These are phyloP conservation scores for Phaeotremella skinneri DNA, from an alignment of 768 basidiomycete species.

Conservation along the genomic window DNA sequence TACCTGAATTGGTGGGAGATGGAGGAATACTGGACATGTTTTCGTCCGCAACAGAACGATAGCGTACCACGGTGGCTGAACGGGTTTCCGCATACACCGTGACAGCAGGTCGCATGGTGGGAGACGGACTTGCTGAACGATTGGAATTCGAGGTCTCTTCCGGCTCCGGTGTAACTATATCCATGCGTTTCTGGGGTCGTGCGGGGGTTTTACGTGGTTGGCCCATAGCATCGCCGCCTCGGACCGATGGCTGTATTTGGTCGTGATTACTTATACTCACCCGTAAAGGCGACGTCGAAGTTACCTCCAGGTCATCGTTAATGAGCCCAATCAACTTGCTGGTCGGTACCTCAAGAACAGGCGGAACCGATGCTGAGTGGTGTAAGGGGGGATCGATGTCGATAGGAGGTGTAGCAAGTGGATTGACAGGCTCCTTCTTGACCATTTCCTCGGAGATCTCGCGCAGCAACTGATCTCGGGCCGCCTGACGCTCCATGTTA, in stretches of 20 bases:
- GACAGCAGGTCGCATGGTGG: no score
- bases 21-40: background rate
- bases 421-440: conserved; percentile 17
- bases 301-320: background rate
- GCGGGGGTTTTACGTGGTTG: conserved; percentile 41
- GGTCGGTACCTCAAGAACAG: background rate
- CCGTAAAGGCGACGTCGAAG: background rate
- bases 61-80: no score
- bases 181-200: background rate
- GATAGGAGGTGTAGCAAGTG: conserved; percentile 36
- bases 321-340: background rate
- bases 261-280: background rate
- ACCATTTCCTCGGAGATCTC: conserved; percentile 22
- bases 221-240: conserved; percentile 38
- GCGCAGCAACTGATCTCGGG: conserved; percentile 28
- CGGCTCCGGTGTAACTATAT: background rate
- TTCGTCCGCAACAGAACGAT: no score
- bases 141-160: background rate
- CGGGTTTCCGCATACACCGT: no score
- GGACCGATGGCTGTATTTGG: background rate
- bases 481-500: conserved; percentile 32
- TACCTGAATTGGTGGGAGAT: background rate
- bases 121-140: background rate
- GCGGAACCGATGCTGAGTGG: background rate
- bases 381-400: conserved; percentile 11